Evolutionary conservation across 2,329 filamentous ascomycete genomes (phyloP), one percentile per base, ranked within the genome.

Genomic region (Diaporthe eres): DNA sequence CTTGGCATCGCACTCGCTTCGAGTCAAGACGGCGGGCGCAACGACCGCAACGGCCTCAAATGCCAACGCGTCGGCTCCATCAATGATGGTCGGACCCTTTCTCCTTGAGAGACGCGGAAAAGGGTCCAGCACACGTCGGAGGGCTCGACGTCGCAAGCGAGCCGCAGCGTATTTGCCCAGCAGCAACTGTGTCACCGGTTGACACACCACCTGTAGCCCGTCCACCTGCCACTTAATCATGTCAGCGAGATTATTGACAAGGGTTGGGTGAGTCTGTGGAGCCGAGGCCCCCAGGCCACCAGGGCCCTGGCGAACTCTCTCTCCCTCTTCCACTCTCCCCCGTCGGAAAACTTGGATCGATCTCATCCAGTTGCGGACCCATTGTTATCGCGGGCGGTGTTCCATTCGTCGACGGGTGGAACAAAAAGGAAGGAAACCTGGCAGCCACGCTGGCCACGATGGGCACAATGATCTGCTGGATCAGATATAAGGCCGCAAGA

Each of bases 1-100:
- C 65, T 42, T 70, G 65, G 65, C 65, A 70, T 70, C 65, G 65
- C 65, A 70, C 34, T 70, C 65, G 65, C 49, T 70, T 70, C 65
- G 65, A 70, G 47, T 55, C 65, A 70, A 55, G 49, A 22, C 15
- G 34, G 12, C 31, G 47, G 47, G 42, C 39, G 61, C 42, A 37
- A 67, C 61, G 42, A n/a, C 65, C 47, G 34, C 47, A 65, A 63
- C 39, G 37, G 15, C 60, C n/a, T 12, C n/a, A 28, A 28, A 39
- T 53, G 65, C 63, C 63, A 68, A 68, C 63, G 63, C 63, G 63
- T 53, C 19, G 28, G 44, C 63, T 31, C 63, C 47, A 37, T 65
- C 10, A 8, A 17, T 28, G 10, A 55, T 53, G 65, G 49, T 55
- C 65, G 15, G 65, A 55, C 49, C 34, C 31, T 68, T 53, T 55